Base-by-base conservation (phyloP, 805 yeast species). In the Suhomyces kilbournensis region DNA sequence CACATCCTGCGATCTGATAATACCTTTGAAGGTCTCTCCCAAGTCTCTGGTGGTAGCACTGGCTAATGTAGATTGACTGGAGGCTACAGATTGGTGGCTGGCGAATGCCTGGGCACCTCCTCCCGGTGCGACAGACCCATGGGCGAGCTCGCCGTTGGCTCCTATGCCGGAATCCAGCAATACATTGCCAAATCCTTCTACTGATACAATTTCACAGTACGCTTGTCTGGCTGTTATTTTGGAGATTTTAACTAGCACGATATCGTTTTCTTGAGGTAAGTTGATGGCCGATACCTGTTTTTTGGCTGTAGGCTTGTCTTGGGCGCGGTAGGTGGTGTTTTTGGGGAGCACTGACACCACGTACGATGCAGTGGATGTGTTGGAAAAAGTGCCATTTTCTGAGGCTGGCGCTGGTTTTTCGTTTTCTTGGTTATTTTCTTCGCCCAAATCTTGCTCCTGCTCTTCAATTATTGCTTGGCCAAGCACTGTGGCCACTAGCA, bases 1-100 rank as follows among this genome's bases (percentile, higher is more conserved):
- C 1, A 94, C 84, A 68, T 94, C 99, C 68, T 90, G 96, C 2
- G 88, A 76, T 61, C 98, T 75, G 46, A 92, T 85, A 7, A 90
- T 77, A 0, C 96, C 98, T 61, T 87, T 90, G 72, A 88, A 92
- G 20, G 88, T 88, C 63, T 92, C 97, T 2, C 97, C 97, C 32
- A 88, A 70, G 60, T 90, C 96, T 23, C 81, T 73, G 2, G 88
- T 78, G 50, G 63, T 63, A 3, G 75, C 75, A 38, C 62, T 69
- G 8, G 66, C 42, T 49, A 63, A 51, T 1, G 72, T 60, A 43
- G 80, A 76, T 47, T 83, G 77, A 14, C 69, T 59, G 15, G 73
- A 65, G 2, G 79, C 79, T 7, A 72, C 62, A 6, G 74, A 62
- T 15, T 63, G 67, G 54, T 70, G 71, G 20, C 67, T 66, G 12